phyloP scores from a whole-genome alignment of 2,329 filamentous ascomycete species.

The Keithomyces neogunnii region DNA sequence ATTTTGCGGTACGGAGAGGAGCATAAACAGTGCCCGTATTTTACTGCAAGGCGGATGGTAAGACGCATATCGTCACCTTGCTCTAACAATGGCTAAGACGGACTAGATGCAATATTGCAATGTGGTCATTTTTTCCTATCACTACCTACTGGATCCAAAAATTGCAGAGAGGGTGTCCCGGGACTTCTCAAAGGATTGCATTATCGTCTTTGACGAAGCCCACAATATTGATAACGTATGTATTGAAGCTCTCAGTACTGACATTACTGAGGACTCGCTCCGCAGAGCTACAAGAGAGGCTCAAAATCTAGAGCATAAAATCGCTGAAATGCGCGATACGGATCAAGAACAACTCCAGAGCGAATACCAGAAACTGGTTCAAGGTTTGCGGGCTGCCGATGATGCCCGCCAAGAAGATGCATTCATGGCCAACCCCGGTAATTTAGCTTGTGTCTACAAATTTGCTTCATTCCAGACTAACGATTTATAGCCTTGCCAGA shows the following conservation, averaged over 20 bases:
- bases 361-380: slow-evolving; percentile 91
- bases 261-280: slow-evolving; percentile 90
- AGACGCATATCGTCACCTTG: slow-evolving; percentile 12
- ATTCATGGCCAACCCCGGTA: slow-evolving; percentile 87
- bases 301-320: slow-evolving; percentile 82
- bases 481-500: slow-evolving; percentile 63
- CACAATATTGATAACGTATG: slow-evolving; percentile 99
- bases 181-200: slow-evolving; percentile 95
- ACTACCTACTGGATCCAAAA: slow-evolving; percentile 95
- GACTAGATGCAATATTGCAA: slow-evolving; percentile 93
- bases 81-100: slow-evolving; percentile 6
- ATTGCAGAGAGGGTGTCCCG: slow-evolving; percentile 93
- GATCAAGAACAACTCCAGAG: slow-evolving; percentile 91
- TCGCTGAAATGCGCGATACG: slow-evolving; percentile 89
- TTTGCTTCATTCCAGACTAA: slow-evolving; percentile 11
- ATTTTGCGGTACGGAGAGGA: slow-evolving; percentile 85
- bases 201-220: slow-evolving; percentile 96
- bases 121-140: slow-evolving; percentile 98
- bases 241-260: slow-evolving; percentile 94
- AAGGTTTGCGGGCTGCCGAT: slow-evolving; percentile 80
- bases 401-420: slow-evolving; percentile 87
- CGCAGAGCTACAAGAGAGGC: slow-evolving; percentile 86
- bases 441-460: background rate
- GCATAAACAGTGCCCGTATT: slow-evolving; percentile 96
- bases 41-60: slow-evolving; percentile 90